phyloP scores from a whole-genome alignment of 768 basidiomycete genomes.

The Podaxis carcinomalis region DNA sequence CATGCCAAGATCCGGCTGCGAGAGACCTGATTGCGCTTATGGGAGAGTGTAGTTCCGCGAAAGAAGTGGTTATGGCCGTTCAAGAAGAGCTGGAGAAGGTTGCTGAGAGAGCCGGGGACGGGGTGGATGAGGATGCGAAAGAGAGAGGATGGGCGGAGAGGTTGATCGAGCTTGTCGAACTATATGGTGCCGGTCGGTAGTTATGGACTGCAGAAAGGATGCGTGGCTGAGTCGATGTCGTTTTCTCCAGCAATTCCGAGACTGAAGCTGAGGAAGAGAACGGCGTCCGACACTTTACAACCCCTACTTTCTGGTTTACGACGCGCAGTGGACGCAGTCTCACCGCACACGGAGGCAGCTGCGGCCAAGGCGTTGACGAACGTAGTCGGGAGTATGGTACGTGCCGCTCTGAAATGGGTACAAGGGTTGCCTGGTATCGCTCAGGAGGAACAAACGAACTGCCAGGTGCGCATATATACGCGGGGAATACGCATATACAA shows the following conservation, averaged over 20 bases:
- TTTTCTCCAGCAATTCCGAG: slow-evolving; percentile 38
- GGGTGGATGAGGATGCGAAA: slow-evolving; percentile 22
- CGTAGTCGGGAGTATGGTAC: slow-evolving; percentile 24
- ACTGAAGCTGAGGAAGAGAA: slow-evolving; percentile 36
- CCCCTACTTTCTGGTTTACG: slow-evolving; percentile 36
- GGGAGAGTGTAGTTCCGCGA: slow-evolving; percentile 36
- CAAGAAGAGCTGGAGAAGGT: slow-evolving; percentile 43
- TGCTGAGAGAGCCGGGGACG: slow-evolving; percentile 16
- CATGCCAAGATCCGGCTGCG: slow-evolving; percentile 32
- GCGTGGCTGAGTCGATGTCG: not conserved
- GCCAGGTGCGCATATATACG: slow-evolving; percentile 24
- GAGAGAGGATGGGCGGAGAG: slow-evolving; percentile 25
- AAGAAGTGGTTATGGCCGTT: slow-evolving; percentile 41
- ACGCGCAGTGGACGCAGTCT: slow-evolving; percentile 23
- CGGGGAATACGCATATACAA: not conserved
- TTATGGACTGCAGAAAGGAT: not conserved
- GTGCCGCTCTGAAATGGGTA: slow-evolving; percentile 26
- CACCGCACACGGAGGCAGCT: slow-evolving; percentile 18
- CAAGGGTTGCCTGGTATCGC: slow-evolving; percentile 13
- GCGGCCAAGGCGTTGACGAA: slow-evolving; percentile 31
- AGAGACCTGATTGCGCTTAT: slow-evolving; percentile 35
- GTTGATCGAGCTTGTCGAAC: slow-evolving; percentile 30
- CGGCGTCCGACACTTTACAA: slow-evolving; percentile 36
- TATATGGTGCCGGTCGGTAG: slow-evolving; percentile 36
- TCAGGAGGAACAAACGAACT: slow-evolving; percentile 20